phyloP scores from a whole-genome alignment of 1,284 basidiomycete genomes.

The Cutaneotrichosporon daszewskae region DNA sequence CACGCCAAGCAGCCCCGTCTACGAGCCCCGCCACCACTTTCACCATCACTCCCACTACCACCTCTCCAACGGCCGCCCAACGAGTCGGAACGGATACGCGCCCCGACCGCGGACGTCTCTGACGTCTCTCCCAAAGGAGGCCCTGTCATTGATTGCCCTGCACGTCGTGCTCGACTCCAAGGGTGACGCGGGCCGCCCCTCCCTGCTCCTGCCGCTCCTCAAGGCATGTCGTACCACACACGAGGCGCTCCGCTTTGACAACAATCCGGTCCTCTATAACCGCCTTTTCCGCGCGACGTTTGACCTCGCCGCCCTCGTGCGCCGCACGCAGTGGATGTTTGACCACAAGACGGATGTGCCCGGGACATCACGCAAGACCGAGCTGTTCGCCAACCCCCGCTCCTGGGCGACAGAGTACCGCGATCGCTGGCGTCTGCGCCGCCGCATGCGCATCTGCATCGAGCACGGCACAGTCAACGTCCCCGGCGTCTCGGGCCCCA shows the following conservation, averaged over 20 bases:
- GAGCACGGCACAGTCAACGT: conserved; percentile 27
- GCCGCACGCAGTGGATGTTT: conserved; percentile 40
- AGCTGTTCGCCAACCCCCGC: conserved; percentile 32
- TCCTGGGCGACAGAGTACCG: conserved; percentile 42
- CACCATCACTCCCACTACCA: not conserved
- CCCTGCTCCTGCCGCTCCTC: conserved; percentile 31
- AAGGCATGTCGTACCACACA: conserved; percentile 33
- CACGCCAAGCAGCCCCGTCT: not conserved
- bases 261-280: conserved; percentile 47
- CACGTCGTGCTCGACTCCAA: conserved; percentile 26
- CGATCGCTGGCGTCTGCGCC: conserved; percentile 34
- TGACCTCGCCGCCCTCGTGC: conserved; percentile 36
- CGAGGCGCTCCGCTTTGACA: conserved; percentile 35
- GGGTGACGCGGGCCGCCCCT: conserved; percentile 22
- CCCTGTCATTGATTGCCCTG: conserved; percentile 28
- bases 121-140: conserved; percentile 21
- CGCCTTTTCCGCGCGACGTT: conserved; percentile 45
- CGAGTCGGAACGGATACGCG: not conserved
- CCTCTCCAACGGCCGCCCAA: not conserved
- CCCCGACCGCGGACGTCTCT: conserved; percentile 7
- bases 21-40: too few relatives aligned
- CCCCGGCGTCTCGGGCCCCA: conserved; percentile 22
- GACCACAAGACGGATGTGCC: conserved; percentile 15
- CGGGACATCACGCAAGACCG: conserved; percentile 10
- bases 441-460: conserved; percentile 36